Evolutionary conservation across 2,329 filamentous ascomycete species (phyloP).

Genomic region (Microascus cirrosus): DNA sequence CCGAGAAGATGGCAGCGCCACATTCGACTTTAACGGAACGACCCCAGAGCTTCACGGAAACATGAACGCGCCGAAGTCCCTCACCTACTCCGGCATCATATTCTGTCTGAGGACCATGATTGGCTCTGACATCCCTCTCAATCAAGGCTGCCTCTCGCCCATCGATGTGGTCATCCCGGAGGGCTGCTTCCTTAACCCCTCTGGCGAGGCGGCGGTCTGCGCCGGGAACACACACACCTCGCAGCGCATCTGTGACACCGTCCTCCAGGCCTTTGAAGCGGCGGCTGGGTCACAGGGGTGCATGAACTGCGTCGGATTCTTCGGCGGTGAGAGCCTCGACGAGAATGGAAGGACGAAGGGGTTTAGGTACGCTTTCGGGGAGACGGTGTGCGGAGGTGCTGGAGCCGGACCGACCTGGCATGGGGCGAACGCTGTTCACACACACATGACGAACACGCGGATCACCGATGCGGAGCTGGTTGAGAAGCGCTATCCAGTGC

Average conservation of each 20-base stretch:
- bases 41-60: slow-evolving; percentile 77
- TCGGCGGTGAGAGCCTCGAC: slow-evolving; percentile 41
- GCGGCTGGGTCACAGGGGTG: slow-evolving; percentile 72
- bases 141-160: slow-evolving; percentile 70
- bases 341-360: background rate
- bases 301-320: slow-evolving; percentile 77
- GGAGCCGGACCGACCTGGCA: too few species aligned
- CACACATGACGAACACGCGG: slow-evolving; percentile 64
- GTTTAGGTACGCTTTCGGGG: too few species aligned
- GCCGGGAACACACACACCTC: slow-evolving; percentile 60
- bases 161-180: slow-evolving; percentile 65
- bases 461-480: slow-evolving; percentile 47
- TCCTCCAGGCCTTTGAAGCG: slow-evolving; percentile 61
- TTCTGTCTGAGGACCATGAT: slow-evolving; percentile 74
- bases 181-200: slow-evolving; percentile 62
- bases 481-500: slow-evolving; percentile 53
- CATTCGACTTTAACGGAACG: slow-evolving; percentile 72
- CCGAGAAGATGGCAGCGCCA: slow-evolving; percentile 59
- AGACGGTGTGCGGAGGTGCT: background rate
- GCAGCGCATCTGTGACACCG: slow-evolving; percentile 31
- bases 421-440: background rate
- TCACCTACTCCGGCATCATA: slow-evolving; percentile 78
- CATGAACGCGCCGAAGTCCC: slow-evolving; percentile 70
- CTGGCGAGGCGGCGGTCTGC: slow-evolving; percentile 68
- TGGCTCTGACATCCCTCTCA: slow-evolving; percentile 69